Evolutionary conservation across 2,329 filamentous ascomycete genomes (phyloP).

Genomic region (Colletotrichum aenigma): DNA sequence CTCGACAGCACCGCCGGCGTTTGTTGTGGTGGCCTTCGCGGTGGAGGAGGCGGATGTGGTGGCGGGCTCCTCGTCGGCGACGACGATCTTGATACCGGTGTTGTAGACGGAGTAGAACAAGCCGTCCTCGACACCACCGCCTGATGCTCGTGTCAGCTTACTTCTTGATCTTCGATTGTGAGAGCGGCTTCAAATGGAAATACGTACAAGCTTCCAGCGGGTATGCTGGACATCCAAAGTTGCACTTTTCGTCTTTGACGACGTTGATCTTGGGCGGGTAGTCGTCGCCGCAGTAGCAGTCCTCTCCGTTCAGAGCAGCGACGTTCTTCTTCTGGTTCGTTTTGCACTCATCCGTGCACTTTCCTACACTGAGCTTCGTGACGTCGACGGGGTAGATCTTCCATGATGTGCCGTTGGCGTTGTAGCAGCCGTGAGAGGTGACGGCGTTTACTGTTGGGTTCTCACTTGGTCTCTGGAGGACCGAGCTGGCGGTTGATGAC

Average conservation of each 20-base stretch:
- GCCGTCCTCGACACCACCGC: slow-evolving; percentile 36
- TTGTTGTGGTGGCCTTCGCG: slow-evolving; percentile 11
- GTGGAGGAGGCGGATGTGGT: slow-evolving; percentile 29
- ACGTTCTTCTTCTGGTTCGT: slow-evolving; percentile 51
- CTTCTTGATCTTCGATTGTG: background rate
- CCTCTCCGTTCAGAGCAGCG: slow-evolving; percentile 64
- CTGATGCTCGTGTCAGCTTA: slow-evolving; percentile 21
- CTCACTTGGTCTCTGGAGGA: slow-evolving; percentile 39
- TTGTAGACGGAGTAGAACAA: slow-evolving; percentile 53
- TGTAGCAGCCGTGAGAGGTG: slow-evolving; percentile 58
- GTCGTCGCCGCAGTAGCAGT: slow-evolving; percentile 75
- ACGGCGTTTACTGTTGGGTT: slow-evolving; percentile 38
- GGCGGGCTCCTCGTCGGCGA: slow-evolving; percentile 34
- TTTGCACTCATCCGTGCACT: slow-evolving; percentile 36
- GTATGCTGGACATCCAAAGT: slow-evolving; percentile 69
- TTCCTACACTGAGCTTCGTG: slow-evolving; percentile 38
- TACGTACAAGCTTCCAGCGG: slow-evolving; percentile 67
- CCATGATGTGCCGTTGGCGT: slow-evolving; percentile 42
- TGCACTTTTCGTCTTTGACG: slow-evolving; percentile 65
- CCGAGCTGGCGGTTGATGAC: background rate
- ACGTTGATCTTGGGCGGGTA: slow-evolving; percentile 64
- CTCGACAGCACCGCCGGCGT: slow-evolving; percentile 2
- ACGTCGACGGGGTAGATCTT: slow-evolving; percentile 25
- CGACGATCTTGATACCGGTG: slow-evolving; percentile 47
- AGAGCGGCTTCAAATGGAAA: background rate